A percentile compares a stretch with the other conserved stretches of the same genome.
Evolutionary conservation across 768 basidiomycete genomes (phyloP).

Genomic region (Naganishia vaughanmartiniae): DNA sequence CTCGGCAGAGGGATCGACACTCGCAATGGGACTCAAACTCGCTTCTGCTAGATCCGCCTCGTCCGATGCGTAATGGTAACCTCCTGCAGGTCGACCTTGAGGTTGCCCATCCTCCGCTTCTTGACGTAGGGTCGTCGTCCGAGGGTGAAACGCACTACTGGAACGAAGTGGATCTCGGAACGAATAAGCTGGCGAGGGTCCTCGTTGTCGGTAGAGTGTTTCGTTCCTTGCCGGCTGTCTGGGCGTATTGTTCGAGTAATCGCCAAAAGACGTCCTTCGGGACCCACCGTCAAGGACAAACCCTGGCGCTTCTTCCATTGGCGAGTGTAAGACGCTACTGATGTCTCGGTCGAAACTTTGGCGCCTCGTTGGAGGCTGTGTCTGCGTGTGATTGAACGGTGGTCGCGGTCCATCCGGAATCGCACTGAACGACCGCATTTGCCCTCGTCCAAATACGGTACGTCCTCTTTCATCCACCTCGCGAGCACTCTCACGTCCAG

Average conservation of each 20-base stretch:
- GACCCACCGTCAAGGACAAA: not conserved
- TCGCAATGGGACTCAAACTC: conserved; percentile 28
- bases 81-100: not conserved
- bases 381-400: conserved; percentile 3
- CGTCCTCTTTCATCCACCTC: conserved; percentile 16
- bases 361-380: conserved; percentile 19
- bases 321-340: conserved; percentile 1
- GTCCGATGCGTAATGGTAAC: not conserved
- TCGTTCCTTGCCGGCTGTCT: conserved; percentile 4
- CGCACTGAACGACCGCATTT: conserved; percentile 18
- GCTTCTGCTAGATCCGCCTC: conserved; percentile 25
- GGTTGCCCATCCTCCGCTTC: conserved; percentile 2
- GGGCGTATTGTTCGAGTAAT: conserved; percentile 15
- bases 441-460: not conserved
- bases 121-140: conserved; percentile 1
- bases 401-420: conserved; percentile 21
- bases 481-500: not conserved
- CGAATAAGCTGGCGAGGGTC: conserved; percentile 31
- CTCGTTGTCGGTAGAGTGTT: conserved; percentile 23
- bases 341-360: conserved; percentile 29
- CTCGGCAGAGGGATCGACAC: conserved; percentile 24
- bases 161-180: conserved; percentile 26
- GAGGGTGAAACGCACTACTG: conserved; percentile 10
- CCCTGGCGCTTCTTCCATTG: conserved; percentile 4
- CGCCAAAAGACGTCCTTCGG: conserved; percentile 11